A percentile compares a stretch with the other conserved stretches of the same genome.
These are phyloP conservation scores for Cydonia oblonga DNA, from an alignment of 331 rosid genomes.

Conservation along the genomic window DNA sequence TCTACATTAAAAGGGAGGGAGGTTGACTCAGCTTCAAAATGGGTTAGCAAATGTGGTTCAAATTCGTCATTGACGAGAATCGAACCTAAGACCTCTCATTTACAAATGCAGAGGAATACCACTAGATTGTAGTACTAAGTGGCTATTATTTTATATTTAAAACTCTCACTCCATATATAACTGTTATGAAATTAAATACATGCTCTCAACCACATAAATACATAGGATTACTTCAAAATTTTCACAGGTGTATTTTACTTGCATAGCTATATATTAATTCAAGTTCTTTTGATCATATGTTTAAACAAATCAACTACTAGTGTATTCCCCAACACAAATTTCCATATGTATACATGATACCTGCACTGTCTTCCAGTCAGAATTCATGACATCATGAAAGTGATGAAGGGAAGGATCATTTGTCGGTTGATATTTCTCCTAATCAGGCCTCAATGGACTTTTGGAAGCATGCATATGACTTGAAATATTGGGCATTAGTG, in stretches of 20 bases:
- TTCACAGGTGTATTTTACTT: no score
- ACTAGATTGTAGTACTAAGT: no score
- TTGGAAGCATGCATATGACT: slow-evolving; percentile 1
- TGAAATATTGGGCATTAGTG: slow-evolving; percentile 14
- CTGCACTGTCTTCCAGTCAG: not conserved
- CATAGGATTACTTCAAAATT: no score
- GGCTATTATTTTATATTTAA: no score
- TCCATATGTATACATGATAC: not conserved
- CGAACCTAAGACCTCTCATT: no score
- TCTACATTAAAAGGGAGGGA: no score
- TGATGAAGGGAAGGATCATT: not conserved
- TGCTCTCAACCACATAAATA: not conserved
- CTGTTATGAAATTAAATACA: not conserved
- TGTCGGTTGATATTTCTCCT: not conserved
- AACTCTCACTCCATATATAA: no score
- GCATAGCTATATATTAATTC: not conserved
- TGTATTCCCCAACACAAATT: not conserved
- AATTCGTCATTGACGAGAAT: no score
- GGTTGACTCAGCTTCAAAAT: no score
- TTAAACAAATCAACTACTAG: not conserved
- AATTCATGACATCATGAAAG: not conserved
- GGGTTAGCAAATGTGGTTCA: no score
- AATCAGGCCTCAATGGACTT: slow-evolving; percentile 5
- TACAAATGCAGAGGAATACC: no score
- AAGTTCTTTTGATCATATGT: not conserved